Percentiles rank a stretch among this genome's conserved stretches.
phyloP scores from a whole-genome alignment of 768 basidiomycete genomes.

The Sistotremastrum niveocremeum region DNA sequence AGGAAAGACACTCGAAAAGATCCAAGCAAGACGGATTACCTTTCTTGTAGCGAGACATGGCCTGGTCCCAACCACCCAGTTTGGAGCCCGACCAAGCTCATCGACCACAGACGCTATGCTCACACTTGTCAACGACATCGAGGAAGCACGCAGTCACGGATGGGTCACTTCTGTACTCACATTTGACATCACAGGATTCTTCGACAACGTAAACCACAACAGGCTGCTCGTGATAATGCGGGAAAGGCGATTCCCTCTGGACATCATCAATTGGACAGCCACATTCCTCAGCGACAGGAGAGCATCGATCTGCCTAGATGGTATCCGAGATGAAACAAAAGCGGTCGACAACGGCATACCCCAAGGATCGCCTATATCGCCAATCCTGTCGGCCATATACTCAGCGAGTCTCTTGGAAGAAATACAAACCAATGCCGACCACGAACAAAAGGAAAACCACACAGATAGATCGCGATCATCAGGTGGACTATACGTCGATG shows the following conservation, averaged over 20 bases:
- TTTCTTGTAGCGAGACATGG: constrained; percentile 12
- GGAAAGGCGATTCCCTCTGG: constrained; percentile 3
- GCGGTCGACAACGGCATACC: constrained; percentile 19
- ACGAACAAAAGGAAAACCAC: too few relatives aligned
- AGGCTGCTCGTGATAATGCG: constrained; percentile 3
- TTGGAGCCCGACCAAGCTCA: constrained; percentile 9
- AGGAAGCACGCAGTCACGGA: not conserved
- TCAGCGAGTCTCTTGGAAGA: constrained; percentile 1
- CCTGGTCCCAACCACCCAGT: constrained; percentile 18
- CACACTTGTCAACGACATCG: constrained; percentile 10
- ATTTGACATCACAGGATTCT: constrained; percentile 12
- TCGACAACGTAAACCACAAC: constrained; percentile 12
- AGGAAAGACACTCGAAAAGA: constrained; percentile 19
- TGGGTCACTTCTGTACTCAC: constrained; percentile 6
- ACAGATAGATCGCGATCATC: too few relatives aligned
- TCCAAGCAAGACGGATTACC: constrained; percentile 14
- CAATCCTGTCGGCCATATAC: constrained; percentile 6
- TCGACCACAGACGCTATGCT: constrained; percentile 10
- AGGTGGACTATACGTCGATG: constrained; percentile 2
- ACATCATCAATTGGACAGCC: constrained; percentile 4
- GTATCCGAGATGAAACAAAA: constrained; percentile 13
- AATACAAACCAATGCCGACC: too few relatives aligned
- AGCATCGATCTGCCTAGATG: constrained; percentile 8
- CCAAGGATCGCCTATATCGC: constrained; percentile 17
- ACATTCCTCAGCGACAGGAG: constrained; percentile 5